Percentiles rank a stretch among this genome's conserved stretches.
These are phyloP conservation scores for Phanerochaete sordida DNA, from an alignment of 768 basidiomycete species.

Conservation along the genomic window DNA sequence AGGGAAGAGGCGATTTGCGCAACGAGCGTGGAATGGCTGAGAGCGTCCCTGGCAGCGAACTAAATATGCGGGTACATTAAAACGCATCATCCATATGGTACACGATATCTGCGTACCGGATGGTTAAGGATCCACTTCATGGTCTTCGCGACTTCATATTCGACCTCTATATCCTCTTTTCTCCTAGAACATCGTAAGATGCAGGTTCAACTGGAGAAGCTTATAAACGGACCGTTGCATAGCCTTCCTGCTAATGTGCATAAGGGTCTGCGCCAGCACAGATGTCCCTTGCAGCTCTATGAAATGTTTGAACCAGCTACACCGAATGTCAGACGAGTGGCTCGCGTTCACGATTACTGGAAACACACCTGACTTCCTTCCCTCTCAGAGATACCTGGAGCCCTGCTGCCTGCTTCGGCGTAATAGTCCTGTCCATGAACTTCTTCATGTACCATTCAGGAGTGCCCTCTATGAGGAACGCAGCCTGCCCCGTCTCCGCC, in stretches of 20 bases:
- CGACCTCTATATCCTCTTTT: slow-evolving; percentile 64
- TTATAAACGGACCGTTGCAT: slow-evolving; percentile 43
- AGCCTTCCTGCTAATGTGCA: slow-evolving; percentile 71
- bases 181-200: slow-evolving; percentile 13
- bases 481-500: slow-evolving; percentile 52
- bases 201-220: neutral
- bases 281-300: slow-evolving; percentile 76
- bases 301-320: slow-evolving; percentile 80
- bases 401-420: slow-evolving; percentile 72
- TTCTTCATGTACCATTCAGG: slow-evolving; percentile 94
- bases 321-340: neutral
- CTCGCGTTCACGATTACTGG: neutral
- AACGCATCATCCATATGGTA: neutral
- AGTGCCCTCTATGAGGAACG: slow-evolving; percentile 57
- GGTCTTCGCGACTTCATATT: slow-evolving; percentile 88
- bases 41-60: slow-evolving; percentile 68
- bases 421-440: slow-evolving; percentile 85
- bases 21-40: slow-evolving; percentile 70
- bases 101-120: slow-evolving; percentile 34
- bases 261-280: slow-evolving; percentile 76
- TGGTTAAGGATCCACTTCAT: slow-evolving; percentile 78
- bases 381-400: slow-evolving; percentile 77
- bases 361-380: slow-evolving; percentile 68
- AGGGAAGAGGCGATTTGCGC: slow-evolving; percentile 79
- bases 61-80: slow-evolving; percentile 26